Base-by-base conservation (phyloP, 148 eudicot genomes). In the Cornus florida region DNA sequence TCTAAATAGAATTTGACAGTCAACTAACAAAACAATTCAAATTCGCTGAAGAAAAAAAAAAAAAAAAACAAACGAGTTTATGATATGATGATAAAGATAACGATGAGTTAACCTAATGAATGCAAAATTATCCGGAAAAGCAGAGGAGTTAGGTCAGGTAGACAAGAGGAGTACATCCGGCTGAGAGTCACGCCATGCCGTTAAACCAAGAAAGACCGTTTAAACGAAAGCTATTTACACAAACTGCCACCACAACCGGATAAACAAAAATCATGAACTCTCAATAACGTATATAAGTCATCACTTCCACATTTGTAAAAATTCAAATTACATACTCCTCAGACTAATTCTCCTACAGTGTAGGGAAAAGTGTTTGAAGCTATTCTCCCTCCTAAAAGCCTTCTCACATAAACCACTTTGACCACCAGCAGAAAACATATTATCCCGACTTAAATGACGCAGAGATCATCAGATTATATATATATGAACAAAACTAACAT, bases 401-500 rank as follows among this genome's bases (percentile, higher is more conserved):
- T 17, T 62, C 69, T 20, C 19, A 62, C 59, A 35, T 74, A 23
- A 64, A 43, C 48, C 48, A 43, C 48, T 43, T 43, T 6, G 48
- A 43, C 10, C 10, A 62, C 19, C 14, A 14, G 20, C 17, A 57
- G 20, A 16, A 14, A 57, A 10, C 64, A 57, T 16, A 57, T 7
- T 57, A 17, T 2, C 17, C 20, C 14, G 66, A 62, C 23, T 38
- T 35, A 35, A 60, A 65, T 75, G 22, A 17, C 23, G 62, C 56
- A 39, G 31, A 43, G 48, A 43, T 76, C 46, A 43, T 76, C 46
- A 31, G 53, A 23, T 28, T 67, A 6, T 39, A 60, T 62, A 62
- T 67, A n/a, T 31, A 76, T 23, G 73, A 65, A 67, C 66, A 32
- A 48, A 77, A 28, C 79, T 32, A 48, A 53, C 19, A 10, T 62